These are phyloP conservation scores for Fragaria vesca DNA, from an alignment of 306 rosid genomes.

Conservation along the genomic window DNA sequence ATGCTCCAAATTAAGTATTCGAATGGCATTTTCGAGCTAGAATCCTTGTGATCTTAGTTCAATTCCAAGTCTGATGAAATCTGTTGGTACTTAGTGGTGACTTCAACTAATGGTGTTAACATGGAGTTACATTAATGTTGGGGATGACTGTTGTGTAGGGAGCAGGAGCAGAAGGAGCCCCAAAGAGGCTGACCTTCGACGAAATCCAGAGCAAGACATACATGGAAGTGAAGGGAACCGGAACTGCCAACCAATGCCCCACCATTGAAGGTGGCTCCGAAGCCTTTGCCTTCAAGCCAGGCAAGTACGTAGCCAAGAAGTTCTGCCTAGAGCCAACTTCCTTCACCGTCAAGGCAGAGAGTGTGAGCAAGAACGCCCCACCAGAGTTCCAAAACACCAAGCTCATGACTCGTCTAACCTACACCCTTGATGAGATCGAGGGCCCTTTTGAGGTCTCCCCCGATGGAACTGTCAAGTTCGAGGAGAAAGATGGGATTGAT, in stretches of 20 bases:
- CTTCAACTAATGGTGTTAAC: background rate
- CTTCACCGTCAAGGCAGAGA: conserved; percentile 91
- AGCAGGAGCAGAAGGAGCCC: conserved; percentile 85
- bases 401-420: conserved; percentile 97
- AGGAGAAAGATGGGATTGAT: conserved; percentile 89
- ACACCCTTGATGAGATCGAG: conserved; percentile 92
- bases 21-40: background rate
- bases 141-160: conserved; percentile 48
- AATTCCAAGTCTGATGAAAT: background rate
- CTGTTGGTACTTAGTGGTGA: background rate
- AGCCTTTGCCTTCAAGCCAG: conserved; percentile 69
- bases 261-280: conserved; percentile 84
- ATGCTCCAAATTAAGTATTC: background rate
- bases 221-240: conserved; percentile 84
- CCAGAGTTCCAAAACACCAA: conserved; percentile 87
- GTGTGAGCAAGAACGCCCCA: conserved; percentile 80
- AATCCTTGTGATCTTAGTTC: background rate
- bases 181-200: conserved; percentile 82
- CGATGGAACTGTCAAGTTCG: conserved; percentile 73
- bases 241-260: conserved; percentile 98
- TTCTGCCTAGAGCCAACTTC: conserved; percentile 90
- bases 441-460: conserved; percentile 83
- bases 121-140: background rate
- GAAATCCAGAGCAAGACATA: conserved; percentile 98
- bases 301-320: conserved; percentile 81